Percentiles rank a stretch among this genome's conserved stretches.
phyloP scores from a whole-genome alignment of 768 basidiomycete species.

The Mycena olivaceomarginata region DNA sequence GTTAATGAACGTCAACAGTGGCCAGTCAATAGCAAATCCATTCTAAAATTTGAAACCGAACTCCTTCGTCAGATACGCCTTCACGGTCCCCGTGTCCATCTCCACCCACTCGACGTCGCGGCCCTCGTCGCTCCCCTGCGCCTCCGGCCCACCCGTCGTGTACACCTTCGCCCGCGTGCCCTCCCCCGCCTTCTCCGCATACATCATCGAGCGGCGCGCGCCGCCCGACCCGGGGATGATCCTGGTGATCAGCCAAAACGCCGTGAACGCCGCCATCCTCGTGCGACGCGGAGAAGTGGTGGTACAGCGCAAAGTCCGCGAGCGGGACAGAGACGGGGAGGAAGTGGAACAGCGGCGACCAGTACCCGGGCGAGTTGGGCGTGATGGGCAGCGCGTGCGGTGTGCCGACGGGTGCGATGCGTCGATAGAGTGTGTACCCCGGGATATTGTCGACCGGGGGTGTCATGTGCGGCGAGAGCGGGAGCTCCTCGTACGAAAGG shows the following conservation, averaged over 20 bases:
- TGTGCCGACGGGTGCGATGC: constrained; percentile 40
- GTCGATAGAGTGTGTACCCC: constrained; percentile 42
- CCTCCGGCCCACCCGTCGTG: constrained; percentile 43
- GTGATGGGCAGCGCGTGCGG: constrained; percentile 39
- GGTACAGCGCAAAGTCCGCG: constrained; percentile 39
- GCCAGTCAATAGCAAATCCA: neutral
- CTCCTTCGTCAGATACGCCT: constrained; percentile 33
- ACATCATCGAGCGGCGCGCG: constrained; percentile 43
- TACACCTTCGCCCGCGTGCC: constrained; percentile 41
- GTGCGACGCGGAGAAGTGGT: constrained; percentile 45
- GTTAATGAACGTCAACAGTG: neutral
- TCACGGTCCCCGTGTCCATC: constrained; percentile 44
- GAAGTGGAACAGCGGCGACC: constrained; percentile 45
- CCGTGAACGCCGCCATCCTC: constrained; percentile 35
- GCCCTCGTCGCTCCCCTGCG: constrained; percentile 34
- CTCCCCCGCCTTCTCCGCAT: constrained; percentile 43
- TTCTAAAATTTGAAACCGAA: constrained; percentile 41
- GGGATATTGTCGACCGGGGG: constrained; percentile 33
- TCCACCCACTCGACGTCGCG: constrained; percentile 46
- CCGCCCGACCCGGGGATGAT: constrained; percentile 39
- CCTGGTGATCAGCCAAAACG: constrained; percentile 41
- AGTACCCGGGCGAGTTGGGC: constrained; percentile 39
- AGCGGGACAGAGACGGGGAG: constrained; percentile 33
- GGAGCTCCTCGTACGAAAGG: constrained; percentile 35
- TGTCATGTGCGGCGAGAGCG: constrained; percentile 34